These are phyloP conservation scores for Paracoccidioides lutzii DNA, from an alignment of 2,329 filamentous ascomycete species.

Conservation along the genomic window DNA sequence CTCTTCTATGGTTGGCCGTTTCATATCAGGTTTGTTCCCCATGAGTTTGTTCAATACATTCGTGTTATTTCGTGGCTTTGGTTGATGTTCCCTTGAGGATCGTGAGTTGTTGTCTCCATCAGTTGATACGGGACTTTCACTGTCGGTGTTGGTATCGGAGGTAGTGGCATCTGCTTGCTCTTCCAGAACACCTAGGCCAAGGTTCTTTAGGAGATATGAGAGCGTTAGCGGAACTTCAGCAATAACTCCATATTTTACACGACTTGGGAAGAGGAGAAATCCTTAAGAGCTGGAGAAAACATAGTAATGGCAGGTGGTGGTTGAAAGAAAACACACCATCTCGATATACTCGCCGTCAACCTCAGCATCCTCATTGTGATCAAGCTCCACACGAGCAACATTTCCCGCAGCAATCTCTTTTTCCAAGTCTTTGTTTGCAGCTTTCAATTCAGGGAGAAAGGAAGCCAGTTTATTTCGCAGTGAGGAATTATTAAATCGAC, in stretches of 20 bases:
- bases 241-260: background rate
- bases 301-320: background rate
- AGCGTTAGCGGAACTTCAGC: constrained; percentile 1
- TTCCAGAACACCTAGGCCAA: constrained; percentile 34
- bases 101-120: constrained; percentile 1
- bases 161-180: constrained; percentile 21
- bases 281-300: background rate
- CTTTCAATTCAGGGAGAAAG: constrained; percentile 32
- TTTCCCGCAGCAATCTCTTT: constrained; percentile 24
- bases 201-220: constrained; percentile 20
- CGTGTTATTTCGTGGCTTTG: constrained; percentile 11
- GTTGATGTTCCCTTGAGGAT: background rate
- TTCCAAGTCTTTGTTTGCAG: constrained; percentile 31
- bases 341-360: constrained; percentile 11
- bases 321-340: constrained; percentile 8
- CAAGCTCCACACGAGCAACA: constrained; percentile 7
- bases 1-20: constrained; percentile 29
- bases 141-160: constrained; percentile 7
- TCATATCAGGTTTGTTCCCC: constrained; percentile 20
- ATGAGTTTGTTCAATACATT: constrained; percentile 26
- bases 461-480: constrained; percentile 27
- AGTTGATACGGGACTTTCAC: constrained; percentile 7
- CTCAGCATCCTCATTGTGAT: constrained; percentile 1
- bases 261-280: background rate
- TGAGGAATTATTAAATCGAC: constrained; percentile 16